Percentiles rank a stretch among this genome's conserved stretches.
These are phyloP conservation scores for Penicillium sp. DNA, from an alignment of 2,329 filamentous ascomycete genomes.

Conservation along the genomic window DNA sequence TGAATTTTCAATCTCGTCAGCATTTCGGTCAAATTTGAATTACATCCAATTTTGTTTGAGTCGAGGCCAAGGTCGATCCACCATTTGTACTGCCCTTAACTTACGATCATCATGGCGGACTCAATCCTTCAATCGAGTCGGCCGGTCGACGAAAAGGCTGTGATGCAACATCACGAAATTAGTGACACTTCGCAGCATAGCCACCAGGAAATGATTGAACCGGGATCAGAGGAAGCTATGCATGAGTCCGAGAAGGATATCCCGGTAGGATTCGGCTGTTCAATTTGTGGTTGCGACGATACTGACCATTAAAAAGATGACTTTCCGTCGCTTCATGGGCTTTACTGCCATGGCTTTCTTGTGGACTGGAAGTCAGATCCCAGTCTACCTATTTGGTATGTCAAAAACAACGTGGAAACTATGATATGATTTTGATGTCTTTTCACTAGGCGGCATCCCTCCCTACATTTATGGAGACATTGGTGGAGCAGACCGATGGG, in stretches of 20 bases:
- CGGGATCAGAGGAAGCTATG: slow-evolving; percentile 47
- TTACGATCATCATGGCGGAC: slow-evolving; percentile 15
- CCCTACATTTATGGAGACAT: slow-evolving; percentile 61
- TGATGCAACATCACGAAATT: slow-evolving; percentile 27
- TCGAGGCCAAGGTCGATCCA: background rate
- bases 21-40: background rate
- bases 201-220: slow-evolving; percentile 50
- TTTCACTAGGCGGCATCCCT: slow-evolving; percentile 44
- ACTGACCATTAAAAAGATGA: slow-evolving; percentile 41
- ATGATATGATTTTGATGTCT: slow-evolving; percentile 5
- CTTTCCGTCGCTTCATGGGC: slow-evolving; percentile 54
- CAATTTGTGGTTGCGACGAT: background rate
- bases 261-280: slow-evolving; percentile 33
- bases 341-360: slow-evolving; percentile 60
- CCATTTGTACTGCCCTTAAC: background rate
- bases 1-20: background rate
- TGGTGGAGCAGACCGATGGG: slow-evolving; percentile 60
- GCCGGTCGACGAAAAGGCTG: slow-evolving; percentile 31
- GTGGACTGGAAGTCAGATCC: slow-evolving; percentile 62
- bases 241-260: slow-evolving; percentile 46
- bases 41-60: background rate
- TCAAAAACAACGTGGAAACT: background rate
- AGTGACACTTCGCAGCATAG: slow-evolving; percentile 33
- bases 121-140: slow-evolving; percentile 19
- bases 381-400: slow-evolving; percentile 54